Evolutionary conservation across 257 asterid species (phyloP).

Genomic region (Plantago elongata): DNA sequence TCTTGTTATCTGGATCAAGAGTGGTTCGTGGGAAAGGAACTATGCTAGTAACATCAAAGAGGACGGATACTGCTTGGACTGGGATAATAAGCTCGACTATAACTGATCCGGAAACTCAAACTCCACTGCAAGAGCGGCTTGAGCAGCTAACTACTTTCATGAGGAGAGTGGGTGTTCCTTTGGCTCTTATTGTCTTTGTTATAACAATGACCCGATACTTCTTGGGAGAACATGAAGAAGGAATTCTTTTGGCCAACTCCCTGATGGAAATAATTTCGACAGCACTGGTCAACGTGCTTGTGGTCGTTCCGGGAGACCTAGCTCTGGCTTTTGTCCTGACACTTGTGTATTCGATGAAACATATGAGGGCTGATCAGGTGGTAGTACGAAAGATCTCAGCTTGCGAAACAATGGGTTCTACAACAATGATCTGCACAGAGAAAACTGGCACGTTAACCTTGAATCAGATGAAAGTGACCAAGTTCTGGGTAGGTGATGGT

Average conservation of each 20-base stretch:
- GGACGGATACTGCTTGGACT: conserved; percentile 31
- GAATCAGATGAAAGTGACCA: conserved; percentile 24
- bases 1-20: conserved; percentile 25
- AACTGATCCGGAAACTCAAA: conserved; percentile 20
- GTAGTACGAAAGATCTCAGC: conserved; percentile 11
- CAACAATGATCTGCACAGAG: conserved; percentile 21
- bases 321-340: conserved; percentile 23
- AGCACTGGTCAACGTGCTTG: not conserved
- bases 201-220: conserved; percentile 21
- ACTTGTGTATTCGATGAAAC: conserved; percentile 24
- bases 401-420: conserved; percentile 17
- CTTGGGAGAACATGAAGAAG: conserved; percentile 26
- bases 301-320: not conserved
- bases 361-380: conserved; percentile 27
- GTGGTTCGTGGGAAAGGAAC: conserved; percentile 22
- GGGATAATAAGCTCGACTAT: conserved; percentile 27
- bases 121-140: conserved; percentile 25
- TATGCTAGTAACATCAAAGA: conserved; percentile 29
- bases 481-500: conserved; percentile 33
- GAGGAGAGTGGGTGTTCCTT: conserved; percentile 24
- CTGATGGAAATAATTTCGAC: not conserved
- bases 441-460: conserved; percentile 12
- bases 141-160: conserved; percentile 22
- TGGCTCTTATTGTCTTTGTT: conserved; percentile 18
- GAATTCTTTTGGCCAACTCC: not conserved